Evolutionary conservation across 2,329 filamentous ascomycete species (phyloP).

Genomic region (Fusarium zealandicum): DNA sequence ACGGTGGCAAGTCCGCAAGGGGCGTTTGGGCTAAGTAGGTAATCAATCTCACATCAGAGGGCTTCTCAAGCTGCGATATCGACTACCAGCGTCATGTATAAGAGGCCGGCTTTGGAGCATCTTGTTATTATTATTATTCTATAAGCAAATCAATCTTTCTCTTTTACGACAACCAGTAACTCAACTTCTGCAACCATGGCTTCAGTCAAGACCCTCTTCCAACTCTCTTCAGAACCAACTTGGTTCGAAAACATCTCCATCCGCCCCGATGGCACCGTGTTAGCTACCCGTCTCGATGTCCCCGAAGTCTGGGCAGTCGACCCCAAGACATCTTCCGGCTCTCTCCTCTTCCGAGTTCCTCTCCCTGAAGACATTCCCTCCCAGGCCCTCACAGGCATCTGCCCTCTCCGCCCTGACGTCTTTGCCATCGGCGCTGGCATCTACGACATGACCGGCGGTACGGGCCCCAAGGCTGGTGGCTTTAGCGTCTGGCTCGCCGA

Average conservation of each 20-base stretch:
- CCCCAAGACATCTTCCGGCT: conserved; percentile 18
- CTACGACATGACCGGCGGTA: conserved; percentile 24
- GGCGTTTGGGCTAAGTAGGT: no score
- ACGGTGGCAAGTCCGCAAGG: no score
- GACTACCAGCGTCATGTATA: no score
- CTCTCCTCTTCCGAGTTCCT: conserved; percentile 10
- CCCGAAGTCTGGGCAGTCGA: conserved; percentile 33
- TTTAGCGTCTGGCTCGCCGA: conserved; percentile 34
- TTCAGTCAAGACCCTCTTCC: conserved; percentile 23
- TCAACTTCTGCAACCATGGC: conserved; percentile 1
- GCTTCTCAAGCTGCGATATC: no score
- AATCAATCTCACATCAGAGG: no score
- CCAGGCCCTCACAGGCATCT: conserved; percentile 31
- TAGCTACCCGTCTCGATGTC: conserved; percentile 32
- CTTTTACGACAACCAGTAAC: no score
- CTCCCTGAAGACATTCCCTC: conserved; percentile 7
- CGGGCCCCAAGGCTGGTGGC: conserved; percentile 8
- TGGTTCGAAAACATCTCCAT: conserved; percentile 37
- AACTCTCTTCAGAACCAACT: conserved; percentile 27
- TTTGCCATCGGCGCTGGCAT: conserved; percentile 27
- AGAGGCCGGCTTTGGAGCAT: no score
- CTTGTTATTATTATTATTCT: no score
- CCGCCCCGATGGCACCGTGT: conserved; percentile 18
- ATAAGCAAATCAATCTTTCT: no score
- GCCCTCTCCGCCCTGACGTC: conserved; percentile 23